Evolutionary conservation across 225 moss, liverwort and hornwort genomes (phyloP), one percentile per base, ranked within the genome.

Genomic region (Asterella californica): DNA sequence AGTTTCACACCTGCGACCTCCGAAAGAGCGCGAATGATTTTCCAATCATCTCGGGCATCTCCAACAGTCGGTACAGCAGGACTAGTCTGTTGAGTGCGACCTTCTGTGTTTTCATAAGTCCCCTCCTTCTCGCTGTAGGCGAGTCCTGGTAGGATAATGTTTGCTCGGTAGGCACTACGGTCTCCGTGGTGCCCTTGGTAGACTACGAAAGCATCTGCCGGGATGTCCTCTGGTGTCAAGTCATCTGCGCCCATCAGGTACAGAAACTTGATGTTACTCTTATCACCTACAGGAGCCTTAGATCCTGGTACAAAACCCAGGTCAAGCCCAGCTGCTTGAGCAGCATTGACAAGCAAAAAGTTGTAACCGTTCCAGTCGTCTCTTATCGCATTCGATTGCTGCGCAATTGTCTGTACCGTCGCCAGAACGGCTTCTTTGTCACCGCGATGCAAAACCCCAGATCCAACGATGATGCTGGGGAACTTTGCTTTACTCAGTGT

Each of bases 141-240:
- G 63, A 89, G 89, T 36, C 94, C 93, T 0, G 97, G 97, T 47
- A 97, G 86, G 70, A 97, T 97, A 59, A 97, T 92, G 81, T 97
- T 88, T 2, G 97, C 94, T 80, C 97, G 79, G 79, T 92, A 97
- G 3, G 97, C 92, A 87, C 94, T 94, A 10, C 91, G 86, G 79
- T 97, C 97, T 30, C 94, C 94, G 83, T 97, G 97, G 73, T 97
- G 97, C 11, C 97, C 94, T 87, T 97, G 97, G 84, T 93, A 94
- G 32, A 94, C 97, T 69, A 97, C 97, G 76, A 97, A 97, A 11
- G 94, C 91, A 80, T 94, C 83, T 24, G 83, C 85, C 48, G 93
- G 90, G 10, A 94, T 66, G 73, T 94, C 94, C 24, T 91, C 89
- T 19, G 94, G 93, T 59, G 93, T 97, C 68, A 93, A 78, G 49